Evolutionary conservation across 1,284 basidiomycete species (phyloP), one percentile per base, ranked within the genome.

Genomic region (Ceratobasidium sp.): DNA sequence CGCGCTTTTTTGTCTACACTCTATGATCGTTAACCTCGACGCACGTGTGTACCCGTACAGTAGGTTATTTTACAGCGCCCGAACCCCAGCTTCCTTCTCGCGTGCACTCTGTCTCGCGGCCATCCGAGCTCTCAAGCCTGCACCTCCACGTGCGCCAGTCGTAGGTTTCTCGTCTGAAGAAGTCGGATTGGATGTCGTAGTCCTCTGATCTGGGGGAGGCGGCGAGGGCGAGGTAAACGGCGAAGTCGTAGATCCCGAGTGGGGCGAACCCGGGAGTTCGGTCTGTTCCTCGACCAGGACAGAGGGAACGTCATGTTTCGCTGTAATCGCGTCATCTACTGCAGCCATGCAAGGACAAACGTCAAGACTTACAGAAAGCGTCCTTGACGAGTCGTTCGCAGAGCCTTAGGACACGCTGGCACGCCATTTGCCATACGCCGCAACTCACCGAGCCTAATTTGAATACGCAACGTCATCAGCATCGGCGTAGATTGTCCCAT

Each of bases 351-450:
- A 56, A 9, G 17, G 34, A 66, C 25, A 11, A 52, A 44, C 2
- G 7, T 43, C 59, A 29, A 25, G 19, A 76, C 78, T 73, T 71
- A 79, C 80, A 46, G 43, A 82, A 54, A 11, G 82, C 37, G 66
- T 92, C 91, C 81, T 89, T 91, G 77, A 91, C 89, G 9, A 92
- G 86, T 46, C 89, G 87, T 82, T 94, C 93, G 52, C 89, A 87
- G 8, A 91, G 87, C 78, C 89, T 87, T 78, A 97, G 87, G 22
- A 95, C 92, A 70, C 94, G 87, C 80, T 89, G 90, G 84, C 95
- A 96, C 6, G 94, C 92, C 88, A 96, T 94, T 80, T 95, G 92
- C 95, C 96, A 98, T 46, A 95, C 89, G 0, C 92, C 93, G 57
- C 95, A 94, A 79, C 94, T 95, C 78, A 98, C 91, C 17, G 95